Evolutionary conservation across 2,329 filamentous ascomycete species (phyloP).

Genomic region (Waltergamsia citrina): DNA sequence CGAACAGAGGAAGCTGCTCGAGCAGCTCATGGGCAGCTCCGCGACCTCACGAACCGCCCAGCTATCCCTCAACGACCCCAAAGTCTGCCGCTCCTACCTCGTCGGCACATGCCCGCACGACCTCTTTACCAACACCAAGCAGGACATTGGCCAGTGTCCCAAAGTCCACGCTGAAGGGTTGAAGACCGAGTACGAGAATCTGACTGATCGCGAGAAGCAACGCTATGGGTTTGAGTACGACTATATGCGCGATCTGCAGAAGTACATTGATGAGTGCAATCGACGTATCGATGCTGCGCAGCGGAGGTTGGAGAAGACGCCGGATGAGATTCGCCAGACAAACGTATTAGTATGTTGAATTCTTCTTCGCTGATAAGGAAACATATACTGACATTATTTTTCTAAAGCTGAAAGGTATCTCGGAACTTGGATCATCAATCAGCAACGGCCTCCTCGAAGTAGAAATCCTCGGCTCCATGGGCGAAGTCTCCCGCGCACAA

Average conservation of each 20-base stretch:
- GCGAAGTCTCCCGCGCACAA: conserved; percentile 70
- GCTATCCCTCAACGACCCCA: conserved; percentile 80
- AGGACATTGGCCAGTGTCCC: conserved; percentile 82
- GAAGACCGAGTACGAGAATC: conserved; percentile 77
- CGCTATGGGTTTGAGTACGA: conserved; percentile 91
- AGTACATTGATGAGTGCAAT: conserved; percentile 96
- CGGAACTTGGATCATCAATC: conserved; percentile 69
- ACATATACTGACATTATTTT: conserved; percentile 8
- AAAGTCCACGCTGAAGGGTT: conserved; percentile 83
- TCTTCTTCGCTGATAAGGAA: neutral
- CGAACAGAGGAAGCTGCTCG: conserved; percentile 95
- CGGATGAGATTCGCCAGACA: conserved; percentile 93
- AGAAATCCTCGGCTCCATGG: conserved; percentile 72
- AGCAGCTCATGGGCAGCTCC: conserved; percentile 85
- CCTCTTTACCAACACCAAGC: conserved; percentile 98
- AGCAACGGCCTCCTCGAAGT: conserved; percentile 79
- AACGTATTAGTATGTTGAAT: conserved; percentile 57
- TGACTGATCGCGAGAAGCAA: conserved; percentile 61
- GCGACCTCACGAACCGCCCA: conserved; percentile 67
- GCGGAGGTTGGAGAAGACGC: conserved; percentile 87
- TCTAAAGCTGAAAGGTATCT: conserved; percentile 68
- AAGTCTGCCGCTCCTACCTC: conserved; percentile 91
- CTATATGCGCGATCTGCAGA: conserved; percentile 91
- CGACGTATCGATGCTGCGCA: conserved; percentile 85
- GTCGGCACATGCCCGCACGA: conserved; percentile 94